Conservation (phyloP, 441 rosid genomes). For the Erodium texanum region DNA sequence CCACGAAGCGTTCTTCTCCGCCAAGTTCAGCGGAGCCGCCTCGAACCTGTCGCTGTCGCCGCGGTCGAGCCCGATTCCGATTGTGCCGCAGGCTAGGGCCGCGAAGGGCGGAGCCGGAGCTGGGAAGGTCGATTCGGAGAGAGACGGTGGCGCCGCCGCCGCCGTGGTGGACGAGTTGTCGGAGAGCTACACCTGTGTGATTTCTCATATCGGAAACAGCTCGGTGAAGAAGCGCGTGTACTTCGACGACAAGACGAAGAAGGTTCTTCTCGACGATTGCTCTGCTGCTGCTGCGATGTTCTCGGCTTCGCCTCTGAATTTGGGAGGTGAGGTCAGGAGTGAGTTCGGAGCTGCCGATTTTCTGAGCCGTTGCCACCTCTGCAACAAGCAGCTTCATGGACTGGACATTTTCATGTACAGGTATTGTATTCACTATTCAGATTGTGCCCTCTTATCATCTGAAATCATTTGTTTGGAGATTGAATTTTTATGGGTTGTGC, state of each 20-base stretch:
- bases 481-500: too few species aligned
- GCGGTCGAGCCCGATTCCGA: constrained; percentile 20
- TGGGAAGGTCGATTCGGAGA: too few species aligned
- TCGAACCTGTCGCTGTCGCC: background rate
- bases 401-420: constrained; percentile 33
- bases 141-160: background rate
- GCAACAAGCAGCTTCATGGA: constrained; percentile 30
- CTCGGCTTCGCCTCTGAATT: constrained; percentile 9
- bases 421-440: constrained; percentile 9
- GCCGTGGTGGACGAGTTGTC: constrained; percentile 17
- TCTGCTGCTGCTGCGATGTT: constrained; percentile 10
- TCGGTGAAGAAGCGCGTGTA: constrained; percentile 11
- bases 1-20: too few species aligned
- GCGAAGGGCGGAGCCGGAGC: background rate
- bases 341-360: constrained; percentile 19
- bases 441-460: too few species aligned
- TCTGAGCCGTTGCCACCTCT: constrained; percentile 29
- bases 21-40: too few species aligned
- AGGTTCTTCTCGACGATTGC: background rate
- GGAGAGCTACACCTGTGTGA: constrained; percentile 24
- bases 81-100: background rate
- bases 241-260: too few species aligned
- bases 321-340: constrained; percentile 2
- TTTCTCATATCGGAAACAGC: constrained; percentile 22
- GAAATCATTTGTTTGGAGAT: too few species aligned